These are phyloP conservation scores for Solanum pennellii DNA, from an alignment of 257 asterid species.

Conservation along the genomic window DNA sequence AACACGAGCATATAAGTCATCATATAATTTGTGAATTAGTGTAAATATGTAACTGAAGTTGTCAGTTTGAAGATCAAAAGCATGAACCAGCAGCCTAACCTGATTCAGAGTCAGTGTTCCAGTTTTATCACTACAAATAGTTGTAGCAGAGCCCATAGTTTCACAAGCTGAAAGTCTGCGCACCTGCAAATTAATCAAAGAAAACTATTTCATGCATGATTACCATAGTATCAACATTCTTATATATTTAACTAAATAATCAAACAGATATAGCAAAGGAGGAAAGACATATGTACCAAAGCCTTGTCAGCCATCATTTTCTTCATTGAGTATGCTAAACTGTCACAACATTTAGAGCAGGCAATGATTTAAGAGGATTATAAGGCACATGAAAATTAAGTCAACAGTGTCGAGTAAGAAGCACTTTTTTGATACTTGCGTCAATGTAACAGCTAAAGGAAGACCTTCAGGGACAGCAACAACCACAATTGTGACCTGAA, in stretches of 20 bases:
- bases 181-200: constrained; percentile 39
- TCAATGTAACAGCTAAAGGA: constrained; percentile 93
- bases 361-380: constrained; percentile 2
- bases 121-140: constrained; percentile 95
- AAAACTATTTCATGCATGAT: background rate
- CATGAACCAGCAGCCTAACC: constrained; percentile 24
- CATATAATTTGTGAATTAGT: background rate
- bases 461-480: constrained; percentile 99
- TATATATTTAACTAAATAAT: background rate
- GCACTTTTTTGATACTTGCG: constrained; percentile 38
- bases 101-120: constrained; percentile 93
- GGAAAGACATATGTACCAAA: constrained; percentile 33
- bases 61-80: constrained; percentile 1
- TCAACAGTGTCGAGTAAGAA: background rate
- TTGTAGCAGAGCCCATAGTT: constrained; percentile 97
- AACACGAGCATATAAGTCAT: constrained; percentile 1
- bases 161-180: constrained; percentile 99
- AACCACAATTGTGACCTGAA: constrained; percentile 94
- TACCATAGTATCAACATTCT: background rate
- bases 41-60: background rate
- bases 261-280: background rate
- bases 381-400: background rate
- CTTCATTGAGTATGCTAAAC: constrained; percentile 97
- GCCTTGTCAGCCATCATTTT: constrained; percentile 99
- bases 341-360: constrained; percentile 22